Base-by-base conservation (phyloP, 2,329 filamentous ascomycete genomes). In the Trichoderma cornu-damae region DNA sequence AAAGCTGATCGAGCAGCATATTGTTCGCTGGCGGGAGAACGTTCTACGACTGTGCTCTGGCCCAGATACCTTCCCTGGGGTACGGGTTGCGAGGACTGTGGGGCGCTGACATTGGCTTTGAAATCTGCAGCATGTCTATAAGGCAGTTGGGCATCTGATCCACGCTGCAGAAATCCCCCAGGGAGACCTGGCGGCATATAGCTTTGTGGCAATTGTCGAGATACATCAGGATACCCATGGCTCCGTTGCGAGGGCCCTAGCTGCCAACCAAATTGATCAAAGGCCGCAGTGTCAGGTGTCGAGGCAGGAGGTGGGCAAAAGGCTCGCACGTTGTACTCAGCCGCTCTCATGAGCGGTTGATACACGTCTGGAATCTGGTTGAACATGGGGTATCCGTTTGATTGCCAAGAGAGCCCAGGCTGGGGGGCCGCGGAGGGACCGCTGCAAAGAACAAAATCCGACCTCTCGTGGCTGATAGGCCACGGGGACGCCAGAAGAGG, bases 1-100 rank as follows among this genome's bases (percentile, higher is more conserved):
- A 89, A 89, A 7, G 72, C 73, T 14, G 62, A 62, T 32, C 65
- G 67, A 30, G 8, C 30, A 14, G 34, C 26, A n/a, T 38, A 32
- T 24, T 54, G 55, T 7, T 54, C 18, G 24, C 22, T 51, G 16
- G 26, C 7, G 4, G 32, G 5, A 14, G 7, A 12, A 5, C 20
- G 6, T 8, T 50, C 57, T 28, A 37, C 22, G 24, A 16, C 2
- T 14, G 12, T 6, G 9, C 28, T 43, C 48, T 53, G 58, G 20
- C 22, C 48, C 26, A 49, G 9, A 12, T 57, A 44, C 6, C 38
- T 9, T 14, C 35, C 40, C 8, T 48, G 54, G 14, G 53, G 24
- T 20, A 53, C 6, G 12, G 55, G 34, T 6, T 35, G 40, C 9
- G 55, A 43, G 12, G 47, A 18, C 24, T 40, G 40, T 8, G 42